phyloP scores from a whole-genome alignment of 2,329 filamentous ascomycete genomes.

The Cyphellophora attinorum region DNA sequence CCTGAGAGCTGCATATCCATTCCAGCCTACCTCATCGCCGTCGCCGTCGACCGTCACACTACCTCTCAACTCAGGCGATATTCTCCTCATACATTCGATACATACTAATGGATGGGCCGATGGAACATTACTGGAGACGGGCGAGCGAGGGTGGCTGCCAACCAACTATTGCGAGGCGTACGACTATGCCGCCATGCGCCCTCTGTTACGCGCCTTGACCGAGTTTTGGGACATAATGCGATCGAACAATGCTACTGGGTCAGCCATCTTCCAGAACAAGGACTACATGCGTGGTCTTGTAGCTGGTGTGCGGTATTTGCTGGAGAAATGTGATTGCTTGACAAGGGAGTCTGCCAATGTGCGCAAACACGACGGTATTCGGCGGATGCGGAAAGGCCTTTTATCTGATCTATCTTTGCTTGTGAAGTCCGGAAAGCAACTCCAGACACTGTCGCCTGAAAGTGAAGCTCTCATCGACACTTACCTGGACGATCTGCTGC shows the following conservation, averaged over 20 bases:
- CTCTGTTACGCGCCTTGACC: constrained; percentile 72
- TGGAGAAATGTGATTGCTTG: constrained; percentile 82
- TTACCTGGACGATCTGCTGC: constrained; percentile 83
- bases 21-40: constrained; percentile 67
- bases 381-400: constrained; percentile 74
- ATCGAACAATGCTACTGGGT: constrained; percentile 65
- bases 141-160: constrained; percentile 85
- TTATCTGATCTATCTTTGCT: constrained; percentile 81
- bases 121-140: constrained; percentile 77
- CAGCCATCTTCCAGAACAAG: constrained; percentile 75
- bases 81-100: constrained; percentile 89
- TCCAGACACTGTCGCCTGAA: constrained; percentile 55
- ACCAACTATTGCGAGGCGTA: constrained; percentile 98
- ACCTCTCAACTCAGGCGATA: constrained; percentile 78
- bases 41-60: constrained; percentile 82
- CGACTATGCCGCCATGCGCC: constrained; percentile 77
- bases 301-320: constrained; percentile 77
- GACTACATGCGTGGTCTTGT: constrained; percentile 93
- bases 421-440: constrained; percentile 76
- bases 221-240: constrained; percentile 88
- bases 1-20: constrained; percentile 85
- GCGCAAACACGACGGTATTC: constrained; percentile 63
- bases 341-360: constrained; percentile 71
- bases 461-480: constrained; percentile 42
- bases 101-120: constrained; percentile 99